Percentiles rank a stretch among this genome's conserved stretches.
phyloP scores from a whole-genome alignment of 2,329 filamentous ascomycete genomes.

The Pseudogymnoascus sp. region DNA sequence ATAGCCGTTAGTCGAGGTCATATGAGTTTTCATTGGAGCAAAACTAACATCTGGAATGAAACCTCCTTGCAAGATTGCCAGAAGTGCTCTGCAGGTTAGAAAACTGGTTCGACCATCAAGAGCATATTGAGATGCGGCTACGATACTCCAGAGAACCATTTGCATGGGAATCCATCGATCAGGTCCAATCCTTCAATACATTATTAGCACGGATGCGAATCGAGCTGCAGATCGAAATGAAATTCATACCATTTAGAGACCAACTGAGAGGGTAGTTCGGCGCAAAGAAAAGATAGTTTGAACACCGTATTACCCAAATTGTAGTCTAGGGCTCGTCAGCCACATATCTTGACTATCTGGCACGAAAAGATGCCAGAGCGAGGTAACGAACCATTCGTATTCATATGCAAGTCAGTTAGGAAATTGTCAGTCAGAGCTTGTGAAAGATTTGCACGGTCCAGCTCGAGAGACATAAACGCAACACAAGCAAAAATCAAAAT shows the following conservation, averaged over 20 bases:
- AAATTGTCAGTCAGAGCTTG: constrained; percentile 56
- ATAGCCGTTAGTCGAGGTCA: constrained; percentile 30
- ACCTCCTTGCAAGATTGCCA: constrained; percentile 22
- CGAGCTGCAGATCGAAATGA: constrained; percentile 48
- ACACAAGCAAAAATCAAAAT: constrained; percentile 33
- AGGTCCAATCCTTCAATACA: constrained; percentile 43
- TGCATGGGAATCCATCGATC: constrained; percentile 45
- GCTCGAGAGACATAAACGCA: constrained; percentile 54
- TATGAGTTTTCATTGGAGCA: constrained; percentile 46
- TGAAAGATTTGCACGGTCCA: constrained; percentile 50
- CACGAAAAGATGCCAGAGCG: too few relatives aligned
- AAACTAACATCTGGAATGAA: constrained; percentile 34
- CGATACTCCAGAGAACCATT: constrained; percentile 44
- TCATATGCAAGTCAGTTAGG: constrained; percentile 43
- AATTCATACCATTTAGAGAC: constrained; percentile 38
- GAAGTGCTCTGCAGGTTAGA: constrained; percentile 17
- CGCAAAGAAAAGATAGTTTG: constrained; percentile 25
- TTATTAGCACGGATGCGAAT: constrained; percentile 44
- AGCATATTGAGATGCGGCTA: constrained; percentile 43
- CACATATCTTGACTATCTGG: background rate
- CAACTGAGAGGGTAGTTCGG: constrained; percentile 51
- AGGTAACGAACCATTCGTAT: constrained; percentile 31
- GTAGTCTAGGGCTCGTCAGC: constrained; percentile 27
- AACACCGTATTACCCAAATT: constrained; percentile 42
- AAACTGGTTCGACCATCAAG: constrained; percentile 29